Base-by-base conservation (phyloP, 306 rosid species). In the Clitoria ternatea region DNA sequence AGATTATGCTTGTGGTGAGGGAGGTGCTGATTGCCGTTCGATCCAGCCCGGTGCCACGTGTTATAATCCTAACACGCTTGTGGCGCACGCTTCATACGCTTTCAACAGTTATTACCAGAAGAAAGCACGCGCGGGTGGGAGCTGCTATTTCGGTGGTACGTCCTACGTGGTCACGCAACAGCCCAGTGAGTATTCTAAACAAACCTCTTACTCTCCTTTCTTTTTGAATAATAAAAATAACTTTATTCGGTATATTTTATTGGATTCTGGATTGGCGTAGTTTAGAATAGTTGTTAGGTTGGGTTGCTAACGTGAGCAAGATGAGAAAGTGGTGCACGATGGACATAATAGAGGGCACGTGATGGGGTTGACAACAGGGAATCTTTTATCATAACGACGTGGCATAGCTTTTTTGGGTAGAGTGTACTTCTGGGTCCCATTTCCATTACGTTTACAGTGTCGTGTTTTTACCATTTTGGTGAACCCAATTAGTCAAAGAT, bases 1-100 rank as follows among this genome's bases (percentile, higher is more conserved):
- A 37, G 99, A 95, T 45, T 95, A 10, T 19, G 99, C 99, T 17
- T 95, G 99, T n/a, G 99, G 99, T 0, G 96, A 89, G 60, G 99
- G 99, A 11, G 99, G 96, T 0, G 96, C 97, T 1, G 96, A 95
- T 9, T 95, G 99, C 90, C 90, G 71, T 82, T 18, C 74, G 89
- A 95, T 95, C 45, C 97, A 95, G 62, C 80, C 64, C 0, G 86
- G 84, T 8, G 56, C 97, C 82, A 73, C 97, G 89, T 95, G 97
- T 76, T 95, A 80, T 48, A 35, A 82, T 86, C 99, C 99, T 0
- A 82, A 95, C 73, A 85, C 96, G 0, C 42, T 95, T 0, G 78
- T 78, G 73, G 86, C 99, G 3, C 99, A 95, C 76, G 96, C 99
- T 3, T 87, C 99, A 18, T 89, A 65, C 9, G 99, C 99, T 0